Evolutionary conservation across 1,139 yeast genomes (phyloP).

Genomic region (Hanseniaspora gamundiae): DNA sequence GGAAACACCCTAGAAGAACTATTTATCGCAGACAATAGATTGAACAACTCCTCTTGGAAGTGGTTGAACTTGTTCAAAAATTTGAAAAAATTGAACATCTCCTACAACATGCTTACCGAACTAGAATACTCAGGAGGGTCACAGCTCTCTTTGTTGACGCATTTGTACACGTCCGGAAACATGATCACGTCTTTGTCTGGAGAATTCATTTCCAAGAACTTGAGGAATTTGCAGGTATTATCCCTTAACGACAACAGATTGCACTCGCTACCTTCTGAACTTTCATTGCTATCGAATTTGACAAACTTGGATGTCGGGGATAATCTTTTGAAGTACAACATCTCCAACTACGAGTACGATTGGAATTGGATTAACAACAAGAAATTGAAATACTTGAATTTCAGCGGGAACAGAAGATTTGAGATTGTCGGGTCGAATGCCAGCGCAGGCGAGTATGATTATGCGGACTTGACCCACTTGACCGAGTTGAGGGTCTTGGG

Average conservation of each 20-base stretch:
- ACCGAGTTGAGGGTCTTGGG: constrained; percentile 68
- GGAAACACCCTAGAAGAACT: constrained; percentile 45
- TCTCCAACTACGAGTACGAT: constrained; percentile 89
- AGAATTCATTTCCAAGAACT: constrained; percentile 57
- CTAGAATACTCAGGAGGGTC: constrained; percentile 53
- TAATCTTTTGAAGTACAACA: constrained; percentile 80
- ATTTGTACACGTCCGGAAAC: constrained; percentile 78
- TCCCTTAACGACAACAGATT: constrained; percentile 76
- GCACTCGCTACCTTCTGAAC: constrained; percentile 80
- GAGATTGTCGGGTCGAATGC: constrained; percentile 40
- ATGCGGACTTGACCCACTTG: constrained; percentile 69
- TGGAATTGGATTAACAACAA: constrained; percentile 95
- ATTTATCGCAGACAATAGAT: constrained; percentile 70
- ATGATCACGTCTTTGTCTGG: constrained; percentile 68
- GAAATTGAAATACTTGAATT: constrained; percentile 66
- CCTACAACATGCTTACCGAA: constrained; percentile 77
- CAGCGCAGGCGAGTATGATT: constrained; percentile 16
- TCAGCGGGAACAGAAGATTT: constrained; percentile 84
- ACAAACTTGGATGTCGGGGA: constrained; percentile 83
- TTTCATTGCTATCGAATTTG: constrained; percentile 54
- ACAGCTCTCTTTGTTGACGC: constrained; percentile 43
- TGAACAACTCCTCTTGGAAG: constrained; percentile 68
- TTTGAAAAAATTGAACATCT: constrained; percentile 55
- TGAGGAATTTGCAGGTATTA: constrained; percentile 47
- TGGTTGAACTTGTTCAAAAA: constrained; percentile 48